Percentiles rank a stretch among this genome's conserved stretches.
Evolutionary conservation across 768 basidiomycete species (phyloP).

Genomic region (Termitomyces sp.): DNA sequence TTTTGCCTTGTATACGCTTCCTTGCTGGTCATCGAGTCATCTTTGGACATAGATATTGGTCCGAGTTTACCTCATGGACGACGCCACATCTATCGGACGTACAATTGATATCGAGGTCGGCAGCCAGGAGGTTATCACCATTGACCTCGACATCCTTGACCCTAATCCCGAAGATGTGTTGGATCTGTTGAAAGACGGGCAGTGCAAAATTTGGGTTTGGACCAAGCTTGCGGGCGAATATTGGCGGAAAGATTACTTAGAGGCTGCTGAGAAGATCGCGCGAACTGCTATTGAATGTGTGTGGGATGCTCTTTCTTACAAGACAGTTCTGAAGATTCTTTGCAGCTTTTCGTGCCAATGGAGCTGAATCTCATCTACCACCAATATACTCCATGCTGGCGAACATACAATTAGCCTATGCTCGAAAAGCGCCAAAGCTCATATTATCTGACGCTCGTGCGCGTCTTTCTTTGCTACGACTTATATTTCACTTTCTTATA

Average conservation of each 20-base stretch:
- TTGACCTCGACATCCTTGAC: conserved; percentile 86
- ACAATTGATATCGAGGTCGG: conserved; percentile 77
- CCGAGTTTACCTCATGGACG: conserved; percentile 28
- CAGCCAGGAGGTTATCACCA: conserved; percentile 82
- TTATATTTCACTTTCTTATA: background rate
- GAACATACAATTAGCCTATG: conserved; percentile 77
- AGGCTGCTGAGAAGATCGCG: conserved; percentile 76
- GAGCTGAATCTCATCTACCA: conserved; percentile 48
- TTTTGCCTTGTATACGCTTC: background rate
- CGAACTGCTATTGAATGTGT: conserved; percentile 62
- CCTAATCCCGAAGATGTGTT: conserved; percentile 73
- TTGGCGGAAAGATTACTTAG: conserved; percentile 73
- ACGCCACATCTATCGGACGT: conserved; percentile 33
- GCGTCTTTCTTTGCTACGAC: conserved; percentile 23
- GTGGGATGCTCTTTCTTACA: conserved; percentile 3
- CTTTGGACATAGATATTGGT: background rate
- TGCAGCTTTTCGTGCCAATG: conserved; percentile 51
- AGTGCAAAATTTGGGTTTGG: conserved; percentile 75
- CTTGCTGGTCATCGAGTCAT: background rate
- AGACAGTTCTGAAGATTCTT: conserved; percentile 13
- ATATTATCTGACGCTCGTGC: conserved; percentile 70
- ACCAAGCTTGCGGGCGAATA: conserved; percentile 84
- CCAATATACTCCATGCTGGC: conserved; percentile 82
- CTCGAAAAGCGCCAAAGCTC: conserved; percentile 81
- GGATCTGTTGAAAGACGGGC: conserved; percentile 67